phyloP scores from a whole-genome alignment of 352 stramenopile genomes.

The Globisporangium recalcitrans region DNA sequence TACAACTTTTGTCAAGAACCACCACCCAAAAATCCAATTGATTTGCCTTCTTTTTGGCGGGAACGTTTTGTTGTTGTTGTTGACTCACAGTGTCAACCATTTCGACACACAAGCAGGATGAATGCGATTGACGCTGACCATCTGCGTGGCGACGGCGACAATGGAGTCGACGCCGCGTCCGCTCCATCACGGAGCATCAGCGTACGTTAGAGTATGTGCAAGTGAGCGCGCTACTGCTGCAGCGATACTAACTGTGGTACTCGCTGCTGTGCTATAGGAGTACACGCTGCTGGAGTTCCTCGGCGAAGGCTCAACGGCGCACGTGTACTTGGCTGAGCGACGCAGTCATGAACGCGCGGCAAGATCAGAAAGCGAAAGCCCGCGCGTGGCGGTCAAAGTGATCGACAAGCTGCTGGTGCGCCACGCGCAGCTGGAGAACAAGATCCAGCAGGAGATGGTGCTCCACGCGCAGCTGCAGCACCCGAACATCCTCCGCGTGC shows the following conservation, averaged over 20 bases:
- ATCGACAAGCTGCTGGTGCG: conserved; percentile 73
- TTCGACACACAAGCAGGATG: neutral
- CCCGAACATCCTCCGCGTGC: conserved; percentile 98
- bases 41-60: too few relatives aligned
- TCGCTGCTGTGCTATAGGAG: conserved; percentile 24
- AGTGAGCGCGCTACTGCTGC: neutral
- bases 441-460: conserved; percentile 64
- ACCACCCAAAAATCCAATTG: too few relatives aligned
- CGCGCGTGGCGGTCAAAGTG: conserved; percentile 70
- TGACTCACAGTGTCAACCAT: too few relatives aligned
- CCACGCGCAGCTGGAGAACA: conserved; percentile 52
- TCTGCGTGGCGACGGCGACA: neutral
- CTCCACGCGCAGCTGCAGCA: conserved; percentile 89
- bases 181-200: conserved; percentile 2
- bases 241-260: neutral
- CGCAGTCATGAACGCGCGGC: neutral
- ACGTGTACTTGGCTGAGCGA: conserved; percentile 62
- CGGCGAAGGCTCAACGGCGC: conserved; percentile 65
- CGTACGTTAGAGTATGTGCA: neutral
- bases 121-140: neutral
- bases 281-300: conserved; percentile 71
- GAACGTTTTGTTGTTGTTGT: too few relatives aligned
- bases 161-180: neutral
- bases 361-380: too few relatives aligned
- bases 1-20: too few relatives aligned